Evolutionary conservation across 352 stramenopile genomes (phyloP), one percentile per base, ranked within the genome.

Genomic region (Globisporangium cylindrosporum): DNA sequence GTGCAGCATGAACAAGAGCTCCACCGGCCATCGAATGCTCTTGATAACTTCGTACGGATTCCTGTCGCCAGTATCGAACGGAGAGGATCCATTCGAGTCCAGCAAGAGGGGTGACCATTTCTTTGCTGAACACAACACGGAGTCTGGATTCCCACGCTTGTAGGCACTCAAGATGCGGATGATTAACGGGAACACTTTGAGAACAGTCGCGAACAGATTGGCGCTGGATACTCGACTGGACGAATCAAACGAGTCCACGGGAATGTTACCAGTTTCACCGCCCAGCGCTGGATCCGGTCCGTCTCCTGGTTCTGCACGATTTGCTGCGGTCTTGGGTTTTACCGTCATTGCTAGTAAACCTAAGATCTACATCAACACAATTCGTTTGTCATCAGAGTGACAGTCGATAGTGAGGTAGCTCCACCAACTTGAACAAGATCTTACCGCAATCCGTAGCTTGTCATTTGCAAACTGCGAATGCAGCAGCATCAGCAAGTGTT

Each of bases 371-470:
- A 32, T 32, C 18, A 49, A 14, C 14, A 25, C 18, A 22, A 54
- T 22, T 22, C 18, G 20, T 7, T 54, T 25, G 15, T 48, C 41
- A n/a, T 48, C 41, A 48, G 4, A 48, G 15, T 14, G 18, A 1
- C 46, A 54, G 46, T 54, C 46, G 20, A 54, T n/a, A 54, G 18
- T 25, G 7, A 54, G 6, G 20, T 20, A 48, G n/a, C 15, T 18
- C 4, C 36, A 25, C 22, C 34, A 29, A 34, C 24, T 8, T 59
- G 38, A 58, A 29, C 32, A 43, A 18, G 32, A 25, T 38, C 71
- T 25, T 57, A 73, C 71, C 54, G 71, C 71, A 34, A 76, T 56
- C 8, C 67, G 58, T 15, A 76, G 63, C 32, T 73, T 68, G 24
- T 73, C 51, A 25, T 71, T 59, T 22, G 56, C 36, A 32, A 63